Conservation (phyloP, 257 asterid species). For the Sherardia arvensis region DNA sequence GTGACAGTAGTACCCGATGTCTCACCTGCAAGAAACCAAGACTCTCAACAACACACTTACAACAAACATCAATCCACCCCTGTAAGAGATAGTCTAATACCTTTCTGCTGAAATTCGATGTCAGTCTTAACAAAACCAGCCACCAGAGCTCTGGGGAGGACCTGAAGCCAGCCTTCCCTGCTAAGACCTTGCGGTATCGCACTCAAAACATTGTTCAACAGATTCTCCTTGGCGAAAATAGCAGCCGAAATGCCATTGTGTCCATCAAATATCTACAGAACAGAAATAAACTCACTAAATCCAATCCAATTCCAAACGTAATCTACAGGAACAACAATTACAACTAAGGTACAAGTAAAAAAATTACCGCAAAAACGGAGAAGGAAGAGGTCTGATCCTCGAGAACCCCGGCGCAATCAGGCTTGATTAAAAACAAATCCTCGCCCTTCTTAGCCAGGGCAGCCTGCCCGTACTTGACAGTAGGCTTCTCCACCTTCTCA, state of each 20-base stretch:
- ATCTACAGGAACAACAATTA: neutral
- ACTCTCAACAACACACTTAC: neutral
- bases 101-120: constrained; percentile 86
- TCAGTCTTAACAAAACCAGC: constrained; percentile 98
- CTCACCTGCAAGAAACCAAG: constrained; percentile 51
- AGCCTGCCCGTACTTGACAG: constrained; percentile 67
- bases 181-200: constrained; percentile 70
- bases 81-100: constrained; percentile 15
- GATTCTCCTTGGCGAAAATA: constrained; percentile 79
- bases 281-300: constrained; percentile 12
- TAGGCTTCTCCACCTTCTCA: constrained; percentile 64
- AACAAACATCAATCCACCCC: neutral
- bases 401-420: constrained; percentile 56
- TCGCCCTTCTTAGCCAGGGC: constrained; percentile 90
- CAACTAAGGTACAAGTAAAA: neutral
- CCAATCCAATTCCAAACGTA: neutral
- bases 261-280: constrained; percentile 77
- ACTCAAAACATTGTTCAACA: constrained; percentile 74
- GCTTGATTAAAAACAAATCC: constrained; percentile 65
- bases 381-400: constrained; percentile 56
- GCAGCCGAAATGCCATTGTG: constrained; percentile 99
- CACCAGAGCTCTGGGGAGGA: constrained; percentile 87
- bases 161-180: constrained; percentile 96
- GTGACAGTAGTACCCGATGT: constrained; percentile 97
- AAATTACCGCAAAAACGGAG: constrained; percentile 76